Percentiles rank a stretch among this genome's conserved stretches.
phyloP scores from a whole-genome alignment of 257 asterid genomes.

The Przewalskia tangutica region DNA sequence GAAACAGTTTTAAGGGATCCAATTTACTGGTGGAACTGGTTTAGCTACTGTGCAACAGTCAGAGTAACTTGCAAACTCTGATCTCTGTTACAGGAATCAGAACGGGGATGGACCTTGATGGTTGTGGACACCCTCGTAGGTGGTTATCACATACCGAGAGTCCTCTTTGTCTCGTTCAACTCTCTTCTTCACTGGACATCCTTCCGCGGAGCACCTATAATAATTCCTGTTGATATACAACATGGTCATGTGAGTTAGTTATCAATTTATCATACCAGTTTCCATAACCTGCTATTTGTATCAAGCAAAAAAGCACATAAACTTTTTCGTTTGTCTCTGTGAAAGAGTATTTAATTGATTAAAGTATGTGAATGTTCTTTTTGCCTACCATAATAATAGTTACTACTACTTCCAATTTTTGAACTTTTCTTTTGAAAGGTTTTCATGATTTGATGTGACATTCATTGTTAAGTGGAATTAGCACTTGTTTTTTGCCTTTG shows the following conservation, averaged over 20 bases:
- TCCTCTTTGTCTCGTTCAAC: conserved; percentile 86
- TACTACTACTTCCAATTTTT: no score
- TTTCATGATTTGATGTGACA: background rate
- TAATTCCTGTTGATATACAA: conserved; percentile 53
- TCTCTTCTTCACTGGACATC: conserved; percentile 92
- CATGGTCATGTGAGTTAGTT: background rate
- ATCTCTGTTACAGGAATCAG: conserved; percentile 16
- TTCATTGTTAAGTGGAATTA: background rate
- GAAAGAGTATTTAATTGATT: no score
- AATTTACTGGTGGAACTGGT: background rate
- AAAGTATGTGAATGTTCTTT: background rate
- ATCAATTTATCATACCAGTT: background rate
- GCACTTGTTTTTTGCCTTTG: background rate
- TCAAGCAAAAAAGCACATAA: background rate
- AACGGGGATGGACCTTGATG: conserved; percentile 46
- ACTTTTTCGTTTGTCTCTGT: background rate
- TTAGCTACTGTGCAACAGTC: background rate
- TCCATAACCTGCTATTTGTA: background rate
- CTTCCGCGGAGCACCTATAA: conserved; percentile 66
- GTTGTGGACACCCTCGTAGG: conserved; percentile 84
- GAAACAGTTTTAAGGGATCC: background rate
- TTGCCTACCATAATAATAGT: background rate
- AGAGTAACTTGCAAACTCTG: background rate
- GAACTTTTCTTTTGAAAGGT: no score
- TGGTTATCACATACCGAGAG: conserved; percentile 59